Base-by-base conservation (phyloP, 345 rosid genomes). In the Corymbia maculata region DNA sequence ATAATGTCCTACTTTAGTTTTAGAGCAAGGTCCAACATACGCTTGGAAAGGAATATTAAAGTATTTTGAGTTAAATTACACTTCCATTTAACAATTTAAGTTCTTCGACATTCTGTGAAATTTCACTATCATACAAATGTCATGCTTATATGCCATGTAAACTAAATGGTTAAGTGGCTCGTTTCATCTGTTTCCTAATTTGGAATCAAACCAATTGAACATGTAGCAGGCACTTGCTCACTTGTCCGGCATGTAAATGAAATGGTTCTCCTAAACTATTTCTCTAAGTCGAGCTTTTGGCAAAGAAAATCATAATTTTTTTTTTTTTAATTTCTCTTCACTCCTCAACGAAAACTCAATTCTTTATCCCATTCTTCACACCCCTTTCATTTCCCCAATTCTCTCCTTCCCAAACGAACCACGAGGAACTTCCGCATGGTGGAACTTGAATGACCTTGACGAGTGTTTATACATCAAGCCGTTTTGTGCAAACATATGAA, bases 121-220 rank as follows among this genome's bases (percentile, higher is more conserved):
- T n/a, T n/a, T 64, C 70, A 61, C 2, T 0, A 4, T 13, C 2
- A 64, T 64, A n/a, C 0, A 12, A 28, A 8, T 4, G 8, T n/a
- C 30, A 1, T 28, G 17, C 4, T 36, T 4, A 13, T 36, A n/a
- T 64, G 5, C 36, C 28, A 0, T n/a, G 17, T 28, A 8, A 64
- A 13, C 9, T 64, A 64, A 64, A 64, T 64, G 17, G 68, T 26
- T 55, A 26, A 55, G 61, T 21, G 1, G 26, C 5, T 0, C 26
- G 19, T 21, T 55, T 21, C 0, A 19, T 21, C 11, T 21, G 19
- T 53, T 53, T 53, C 24, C 59, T 21, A 6, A 0, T 21, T 7
- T 53, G 26, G 26, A 21, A 53, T 53, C 26, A 53, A 53, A 53
- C 59, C 59, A 53, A 52, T 6, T 16, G 55, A 52, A 19, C 55